Base-by-base conservation (phyloP, 108 stramenopile species). In the Stephanodiscus minutulus region DNA sequence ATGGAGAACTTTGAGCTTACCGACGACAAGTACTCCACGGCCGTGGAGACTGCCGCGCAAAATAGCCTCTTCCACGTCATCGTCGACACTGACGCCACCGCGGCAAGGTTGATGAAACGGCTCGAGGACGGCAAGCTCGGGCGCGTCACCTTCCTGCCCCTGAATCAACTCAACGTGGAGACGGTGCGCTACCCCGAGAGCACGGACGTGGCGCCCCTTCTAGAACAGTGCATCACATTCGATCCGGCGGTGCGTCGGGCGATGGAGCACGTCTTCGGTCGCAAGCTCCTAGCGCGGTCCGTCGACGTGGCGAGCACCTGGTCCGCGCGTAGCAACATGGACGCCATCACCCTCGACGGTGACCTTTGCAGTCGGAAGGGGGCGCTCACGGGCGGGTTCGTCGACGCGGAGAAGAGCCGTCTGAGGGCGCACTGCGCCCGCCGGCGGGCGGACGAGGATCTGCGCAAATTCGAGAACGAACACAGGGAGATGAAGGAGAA, bases 111-210 rank as follows among this genome's bases (percentile, higher is more conserved):
- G 53, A 97, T 99, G 92, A 71, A 74, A 57, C 83, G 88, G 10
- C 80, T 99, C 55, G 97, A 98, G 73, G 64, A 76, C 31, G 82
- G 85, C 35, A 90, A 88, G 59, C 77, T 91, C 22, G 99, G 99
- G 22, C 91, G 99, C 41, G 92, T 99, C 36, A 98, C 98, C 27
- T 99, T 98, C 70, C 83, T 98, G 84, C 99, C 99, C n/a, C 82
- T 99, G 65, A 96, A 89, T 76, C 92, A 85, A 60, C 79, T 99
- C 36, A 85, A 83, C n/a, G 82, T 86, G 8, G 87, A 86, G 20
- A 76, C 76, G 22, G 79, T 70, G 28, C 68, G 73, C 11, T 92
- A 95, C 61, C 90, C 91, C 24, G 83, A 86, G 37, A 84, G 83
- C 59, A 81, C 76, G 27, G 93, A 92, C 68, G 87, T 91, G 9